These are phyloP conservation scores for Metschnikowia matae DNA, from an alignment of 805 yeast species.

Conservation along the genomic window DNA sequence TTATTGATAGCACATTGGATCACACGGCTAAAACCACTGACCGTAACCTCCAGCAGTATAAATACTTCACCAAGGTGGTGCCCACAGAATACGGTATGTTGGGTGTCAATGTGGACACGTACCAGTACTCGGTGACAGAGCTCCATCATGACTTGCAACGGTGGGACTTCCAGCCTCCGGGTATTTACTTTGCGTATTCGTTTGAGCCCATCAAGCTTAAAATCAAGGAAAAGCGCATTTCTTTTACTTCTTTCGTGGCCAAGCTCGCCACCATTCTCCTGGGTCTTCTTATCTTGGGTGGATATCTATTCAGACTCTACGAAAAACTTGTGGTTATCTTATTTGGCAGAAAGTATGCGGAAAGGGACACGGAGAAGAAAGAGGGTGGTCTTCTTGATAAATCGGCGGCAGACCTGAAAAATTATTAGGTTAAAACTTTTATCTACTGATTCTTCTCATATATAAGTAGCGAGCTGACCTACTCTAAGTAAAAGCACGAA, in stretches of 20 bases:
- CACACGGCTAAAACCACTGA: constrained; percentile 57
- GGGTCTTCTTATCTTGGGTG: constrained; percentile 67
- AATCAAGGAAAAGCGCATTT: constrained; percentile 65
- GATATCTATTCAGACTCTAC: constrained; percentile 56
- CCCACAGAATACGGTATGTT: constrained; percentile 73
- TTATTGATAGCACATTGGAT: constrained; percentile 83
- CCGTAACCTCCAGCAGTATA: constrained; percentile 47
- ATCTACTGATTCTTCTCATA: too few relatives aligned
- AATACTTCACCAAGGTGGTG: constrained; percentile 73
- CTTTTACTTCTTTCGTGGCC: constrained; percentile 74
- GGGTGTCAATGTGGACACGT: constrained; percentile 72
- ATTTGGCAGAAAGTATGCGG: constrained; percentile 56
- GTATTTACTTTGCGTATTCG: constrained; percentile 77
- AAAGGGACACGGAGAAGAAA: constrained; percentile 45
- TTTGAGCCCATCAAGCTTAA: constrained; percentile 81
- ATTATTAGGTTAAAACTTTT: constrained; percentile 1
- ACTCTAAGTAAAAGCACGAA: neutral
- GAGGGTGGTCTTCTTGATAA: constrained; percentile 31
- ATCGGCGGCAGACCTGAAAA: constrained; percentile 5
- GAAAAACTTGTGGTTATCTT: constrained; percentile 51
- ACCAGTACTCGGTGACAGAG: constrained; percentile 76
- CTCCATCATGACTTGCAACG: constrained; percentile 29
- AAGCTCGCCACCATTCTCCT: constrained; percentile 79
- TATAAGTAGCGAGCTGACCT: neutral
- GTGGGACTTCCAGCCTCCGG: constrained; percentile 47